Percentiles rank a stretch among this genome's conserved stretches.
Evolutionary conservation across 305 asterid genomes (phyloP).

Genomic region (Solanum hybrid): DNA sequence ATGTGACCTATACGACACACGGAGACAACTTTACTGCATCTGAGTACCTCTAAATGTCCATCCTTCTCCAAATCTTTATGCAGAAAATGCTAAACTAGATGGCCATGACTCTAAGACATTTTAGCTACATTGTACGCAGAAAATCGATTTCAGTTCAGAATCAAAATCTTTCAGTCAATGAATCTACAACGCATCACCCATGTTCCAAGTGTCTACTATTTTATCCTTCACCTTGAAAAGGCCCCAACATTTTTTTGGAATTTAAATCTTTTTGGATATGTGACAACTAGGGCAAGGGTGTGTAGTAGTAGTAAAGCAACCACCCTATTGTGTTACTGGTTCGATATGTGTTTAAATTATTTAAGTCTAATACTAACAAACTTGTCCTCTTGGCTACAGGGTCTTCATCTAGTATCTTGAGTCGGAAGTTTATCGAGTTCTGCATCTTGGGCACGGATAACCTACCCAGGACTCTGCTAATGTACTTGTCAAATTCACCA

Average conservation of each 20-base stretch:
- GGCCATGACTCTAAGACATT: background rate
- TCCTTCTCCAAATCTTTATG: background rate
- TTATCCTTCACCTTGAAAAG: background rate
- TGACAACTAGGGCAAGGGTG: background rate
- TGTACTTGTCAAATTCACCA: constrained; percentile 85
- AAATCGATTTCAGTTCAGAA: background rate
- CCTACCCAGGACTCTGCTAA: constrained; percentile 70
- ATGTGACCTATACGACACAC: background rate
- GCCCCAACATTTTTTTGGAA: background rate
- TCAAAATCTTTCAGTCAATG: background rate
- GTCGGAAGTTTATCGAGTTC: constrained; percentile 67
- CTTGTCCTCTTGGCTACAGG: constrained; percentile 33
- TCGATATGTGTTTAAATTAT: background rate
- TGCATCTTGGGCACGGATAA: constrained; percentile 72
- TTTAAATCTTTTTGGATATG: background rate
- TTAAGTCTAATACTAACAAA: background rate
- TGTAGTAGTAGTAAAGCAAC: background rate
- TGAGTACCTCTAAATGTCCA: background rate
- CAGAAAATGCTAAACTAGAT: background rate
- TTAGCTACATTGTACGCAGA: background rate
- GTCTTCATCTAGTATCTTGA: constrained; percentile 49
- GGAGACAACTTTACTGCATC: background rate
- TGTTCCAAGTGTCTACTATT: background rate
- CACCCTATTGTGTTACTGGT: background rate
- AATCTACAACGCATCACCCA: background rate